Evolutionary conservation across 345 rosid species (phyloP).

Genomic region (Sonneratia alba): DNA sequence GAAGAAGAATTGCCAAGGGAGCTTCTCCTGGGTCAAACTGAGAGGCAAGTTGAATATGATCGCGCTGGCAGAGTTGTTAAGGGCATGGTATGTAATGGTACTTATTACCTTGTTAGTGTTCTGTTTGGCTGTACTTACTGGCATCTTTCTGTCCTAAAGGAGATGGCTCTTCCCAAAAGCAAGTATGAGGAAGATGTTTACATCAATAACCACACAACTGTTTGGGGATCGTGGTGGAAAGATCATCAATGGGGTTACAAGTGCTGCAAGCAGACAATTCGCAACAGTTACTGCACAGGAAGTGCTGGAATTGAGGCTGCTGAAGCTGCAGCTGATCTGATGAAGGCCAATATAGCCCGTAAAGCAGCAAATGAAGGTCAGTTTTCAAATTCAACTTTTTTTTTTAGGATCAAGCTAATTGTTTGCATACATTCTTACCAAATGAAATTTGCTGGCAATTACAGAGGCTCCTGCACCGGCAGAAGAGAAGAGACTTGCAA

Average conservation of each 20-base stretch:
- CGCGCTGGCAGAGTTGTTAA: slow-evolving; percentile 61
- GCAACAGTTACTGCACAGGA: slow-evolving; percentile 79
- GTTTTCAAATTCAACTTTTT: background rate
- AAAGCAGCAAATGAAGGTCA: slow-evolving; percentile 45
- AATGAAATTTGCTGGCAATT: background rate
- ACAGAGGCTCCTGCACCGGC: slow-evolving; percentile 31
- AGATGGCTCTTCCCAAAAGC: slow-evolving; percentile 47
- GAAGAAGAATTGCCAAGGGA: slow-evolving; percentile 56
- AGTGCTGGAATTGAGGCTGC: slow-evolving; percentile 76
- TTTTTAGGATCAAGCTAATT: slow-evolving; percentile 5
- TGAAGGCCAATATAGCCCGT: slow-evolving; percentile 60
- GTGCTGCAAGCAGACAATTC: slow-evolving; percentile 63
- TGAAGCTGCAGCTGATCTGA: slow-evolving; percentile 55
- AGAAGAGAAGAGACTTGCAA: slow-evolving; percentile 58
- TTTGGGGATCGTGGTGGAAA: slow-evolving; percentile 96
- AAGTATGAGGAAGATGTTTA: slow-evolving; percentile 53
- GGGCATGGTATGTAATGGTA: slow-evolving; percentile 38
- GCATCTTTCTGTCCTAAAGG: slow-evolving; percentile 17
- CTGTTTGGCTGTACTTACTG: no score
- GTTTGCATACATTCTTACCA: background rate
- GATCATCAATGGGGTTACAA: slow-evolving; percentile 84
- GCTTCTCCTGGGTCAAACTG: slow-evolving; percentile 71
- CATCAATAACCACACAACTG: slow-evolving; percentile 61
- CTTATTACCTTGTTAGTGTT: no score
- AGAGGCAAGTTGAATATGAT: slow-evolving; percentile 65